Conservation (phyloP, 2,329 filamentous ascomycete genomes). For the Onygenales sp. region DNA sequence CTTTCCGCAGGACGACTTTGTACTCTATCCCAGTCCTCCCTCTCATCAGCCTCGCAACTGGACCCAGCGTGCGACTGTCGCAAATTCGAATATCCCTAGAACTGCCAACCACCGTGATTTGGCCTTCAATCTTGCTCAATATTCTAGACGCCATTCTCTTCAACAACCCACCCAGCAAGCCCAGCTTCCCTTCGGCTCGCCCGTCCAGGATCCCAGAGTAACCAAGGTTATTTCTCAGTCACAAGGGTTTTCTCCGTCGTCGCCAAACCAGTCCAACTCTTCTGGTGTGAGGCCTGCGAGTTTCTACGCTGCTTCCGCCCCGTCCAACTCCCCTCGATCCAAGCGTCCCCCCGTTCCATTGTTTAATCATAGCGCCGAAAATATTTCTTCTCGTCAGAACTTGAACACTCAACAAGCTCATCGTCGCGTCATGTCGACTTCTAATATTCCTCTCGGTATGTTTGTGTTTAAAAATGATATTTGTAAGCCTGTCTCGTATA, state of each 20-base stretch:
- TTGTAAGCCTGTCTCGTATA: constrained; percentile 1
- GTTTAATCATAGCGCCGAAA: constrained; percentile 22
- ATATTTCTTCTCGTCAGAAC: constrained; percentile 19
- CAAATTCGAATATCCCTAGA: constrained; percentile 29
- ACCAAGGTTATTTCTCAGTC: constrained; percentile 29
- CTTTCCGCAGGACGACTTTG: constrained; percentile 31
- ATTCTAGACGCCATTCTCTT: constrained; percentile 26
- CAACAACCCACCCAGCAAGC: neutral
- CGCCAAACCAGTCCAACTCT: constrained; percentile 28
- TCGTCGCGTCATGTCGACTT: constrained; percentile 31
- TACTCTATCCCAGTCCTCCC: constrained; percentile 30
- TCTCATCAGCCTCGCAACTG: constrained; percentile 20
- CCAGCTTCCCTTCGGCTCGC: constrained; percentile 4
- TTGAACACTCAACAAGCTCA: constrained; percentile 18
- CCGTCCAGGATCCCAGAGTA: constrained; percentile 30
- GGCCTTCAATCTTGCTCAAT: constrained; percentile 20
- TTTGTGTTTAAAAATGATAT: constrained; percentile 15
- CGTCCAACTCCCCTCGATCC: constrained; percentile 26
- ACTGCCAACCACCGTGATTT: constrained; percentile 21
- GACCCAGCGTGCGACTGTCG: constrained; percentile 26
- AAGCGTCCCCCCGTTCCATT: constrained; percentile 32
- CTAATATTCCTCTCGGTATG: constrained; percentile 28
- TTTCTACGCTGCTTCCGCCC: constrained; percentile 29
- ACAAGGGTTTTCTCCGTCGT: constrained; percentile 30
- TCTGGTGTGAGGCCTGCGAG: constrained; percentile 20